These are phyloP conservation scores for Pterulicium gracile DNA, from an alignment of 1,284 basidiomycete species.

Conservation along the genomic window DNA sequence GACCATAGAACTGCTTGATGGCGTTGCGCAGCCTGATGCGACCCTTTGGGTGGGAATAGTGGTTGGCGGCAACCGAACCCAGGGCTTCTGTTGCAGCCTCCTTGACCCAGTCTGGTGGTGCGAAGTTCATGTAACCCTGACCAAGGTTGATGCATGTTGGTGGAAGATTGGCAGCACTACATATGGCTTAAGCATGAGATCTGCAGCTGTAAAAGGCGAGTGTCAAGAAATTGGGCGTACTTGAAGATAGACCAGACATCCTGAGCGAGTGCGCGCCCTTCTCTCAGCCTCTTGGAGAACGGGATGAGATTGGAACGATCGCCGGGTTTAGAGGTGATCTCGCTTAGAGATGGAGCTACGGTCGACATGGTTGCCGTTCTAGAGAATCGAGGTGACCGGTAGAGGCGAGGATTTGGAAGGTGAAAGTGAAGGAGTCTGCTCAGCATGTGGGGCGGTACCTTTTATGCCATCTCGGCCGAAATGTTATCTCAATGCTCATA, in stretches of 20 bases:
- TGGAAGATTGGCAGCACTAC: conserved; percentile 79
- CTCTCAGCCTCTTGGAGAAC: conserved; percentile 56
- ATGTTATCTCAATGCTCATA: too few relatives aligned
- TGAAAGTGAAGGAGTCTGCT: not conserved
- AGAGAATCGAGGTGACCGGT: too few relatives aligned
- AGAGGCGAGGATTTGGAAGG: too few relatives aligned
- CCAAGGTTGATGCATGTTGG: conserved; percentile 85
- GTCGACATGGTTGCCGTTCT: not conserved
- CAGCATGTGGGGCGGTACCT: too few relatives aligned
- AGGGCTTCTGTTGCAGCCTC: conserved; percentile 70
- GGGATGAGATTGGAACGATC: conserved; percentile 44
- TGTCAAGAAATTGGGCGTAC: conserved; percentile 34
- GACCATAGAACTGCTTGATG: conserved; percentile 69
- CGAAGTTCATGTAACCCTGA: conserved; percentile 91
- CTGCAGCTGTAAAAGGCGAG: conserved; percentile 6
- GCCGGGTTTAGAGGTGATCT: not conserved
- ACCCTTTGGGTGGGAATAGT: conserved; percentile 89
- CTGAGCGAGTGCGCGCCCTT: conserved; percentile 66
- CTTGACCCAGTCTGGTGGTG: conserved; percentile 77
- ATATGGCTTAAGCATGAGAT: conserved; percentile 8
- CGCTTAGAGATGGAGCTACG: not conserved
- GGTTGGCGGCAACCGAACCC: conserved; percentile 59
- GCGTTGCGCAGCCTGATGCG: conserved; percentile 79
- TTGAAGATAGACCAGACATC: conserved; percentile 94
- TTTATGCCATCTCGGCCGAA: too few relatives aligned